Evolutionary conservation across 164 flowering plant species (phyloP).

Genomic region (Berberis vulgaris): DNA sequence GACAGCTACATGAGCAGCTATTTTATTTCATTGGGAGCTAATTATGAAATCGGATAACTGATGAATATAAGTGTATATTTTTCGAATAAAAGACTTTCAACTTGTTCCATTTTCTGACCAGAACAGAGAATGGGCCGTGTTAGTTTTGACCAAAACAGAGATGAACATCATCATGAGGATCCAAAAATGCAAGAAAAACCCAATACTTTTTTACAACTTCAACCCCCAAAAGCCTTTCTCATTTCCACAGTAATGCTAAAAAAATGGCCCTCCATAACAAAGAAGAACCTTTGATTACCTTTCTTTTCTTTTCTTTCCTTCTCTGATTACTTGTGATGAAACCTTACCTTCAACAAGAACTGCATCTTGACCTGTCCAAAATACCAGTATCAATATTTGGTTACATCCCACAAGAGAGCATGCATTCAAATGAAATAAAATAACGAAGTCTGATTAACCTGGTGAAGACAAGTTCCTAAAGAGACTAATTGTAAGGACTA

Average conservation of each 20-base stretch:
- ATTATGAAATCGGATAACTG: too few species aligned
- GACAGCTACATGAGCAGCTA: too few species aligned
- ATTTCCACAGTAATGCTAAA: not conserved
- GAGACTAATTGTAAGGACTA: too few species aligned
- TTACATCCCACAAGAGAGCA: not conserved
- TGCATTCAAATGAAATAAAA: not conserved
- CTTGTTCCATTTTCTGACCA: too few species aligned
- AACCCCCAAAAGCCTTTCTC: not conserved
- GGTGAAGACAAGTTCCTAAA: too few species aligned
- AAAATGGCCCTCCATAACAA: not conserved
- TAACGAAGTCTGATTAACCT: not conserved
- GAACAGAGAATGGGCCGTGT: too few species aligned
- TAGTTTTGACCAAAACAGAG: not conserved
- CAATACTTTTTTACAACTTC: not conserved
- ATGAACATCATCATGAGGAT: not conserved
- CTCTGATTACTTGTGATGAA: slow-evolving; percentile 64
- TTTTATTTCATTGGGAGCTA: too few species aligned
- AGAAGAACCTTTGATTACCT: not conserved
- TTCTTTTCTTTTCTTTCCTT: not conserved
- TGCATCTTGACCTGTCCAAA: slow-evolving; percentile 90
- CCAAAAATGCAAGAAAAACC: not conserved
- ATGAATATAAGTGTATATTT: too few species aligned
- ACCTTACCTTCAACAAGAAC: slow-evolving; percentile 88
- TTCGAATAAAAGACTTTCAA: too few species aligned
- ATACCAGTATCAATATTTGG: slow-evolving; percentile 4